Evolutionary conservation across 805 yeast species (phyloP).

Genomic region (Priceomyces haplophilus): DNA sequence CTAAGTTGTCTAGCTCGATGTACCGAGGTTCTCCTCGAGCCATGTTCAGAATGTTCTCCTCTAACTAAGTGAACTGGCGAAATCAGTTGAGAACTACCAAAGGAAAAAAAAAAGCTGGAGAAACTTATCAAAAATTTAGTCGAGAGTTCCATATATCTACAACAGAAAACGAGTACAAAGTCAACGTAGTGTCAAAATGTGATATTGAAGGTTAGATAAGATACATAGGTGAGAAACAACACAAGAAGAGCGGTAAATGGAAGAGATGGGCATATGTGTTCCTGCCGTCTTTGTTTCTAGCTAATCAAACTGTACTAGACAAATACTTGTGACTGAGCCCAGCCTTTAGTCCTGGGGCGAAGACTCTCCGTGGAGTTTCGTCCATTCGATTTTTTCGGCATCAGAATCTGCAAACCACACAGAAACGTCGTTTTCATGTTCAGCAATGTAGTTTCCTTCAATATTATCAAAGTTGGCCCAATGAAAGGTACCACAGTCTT

Average conservation of each 20-base stretch:
- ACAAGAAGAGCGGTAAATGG: no score
- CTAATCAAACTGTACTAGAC: no score
- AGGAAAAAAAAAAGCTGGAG: no score
- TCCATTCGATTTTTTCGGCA: conserved; percentile 4
- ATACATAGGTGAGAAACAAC: no score
- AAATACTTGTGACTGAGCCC: no score
- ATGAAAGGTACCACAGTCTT: conserved; percentile 47
- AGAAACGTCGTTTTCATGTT: conserved; percentile 31
- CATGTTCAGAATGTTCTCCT: neutral
- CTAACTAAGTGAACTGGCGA: neutral
- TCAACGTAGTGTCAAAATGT: neutral
- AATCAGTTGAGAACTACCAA: no score
- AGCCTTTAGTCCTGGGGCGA: no score
- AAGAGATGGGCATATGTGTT: no score
- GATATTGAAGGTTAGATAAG: no score
- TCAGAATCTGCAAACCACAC: conserved; percentile 32
- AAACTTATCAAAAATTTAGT: no score
- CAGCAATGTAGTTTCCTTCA: conserved; percentile 31
- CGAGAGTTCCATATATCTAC: neutral
- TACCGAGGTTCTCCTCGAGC: conserved; percentile 11
- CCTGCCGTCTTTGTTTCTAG: no score
- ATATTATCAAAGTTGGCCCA: conserved; percentile 46
- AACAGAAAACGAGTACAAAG: neutral
- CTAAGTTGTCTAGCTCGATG: conserved; percentile 14
- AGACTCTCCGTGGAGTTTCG: neutral